Conservation (phyloP, 2,329 filamentous ascomycete genomes). For the Parasarocladium wereldwijsianum region DNA sequence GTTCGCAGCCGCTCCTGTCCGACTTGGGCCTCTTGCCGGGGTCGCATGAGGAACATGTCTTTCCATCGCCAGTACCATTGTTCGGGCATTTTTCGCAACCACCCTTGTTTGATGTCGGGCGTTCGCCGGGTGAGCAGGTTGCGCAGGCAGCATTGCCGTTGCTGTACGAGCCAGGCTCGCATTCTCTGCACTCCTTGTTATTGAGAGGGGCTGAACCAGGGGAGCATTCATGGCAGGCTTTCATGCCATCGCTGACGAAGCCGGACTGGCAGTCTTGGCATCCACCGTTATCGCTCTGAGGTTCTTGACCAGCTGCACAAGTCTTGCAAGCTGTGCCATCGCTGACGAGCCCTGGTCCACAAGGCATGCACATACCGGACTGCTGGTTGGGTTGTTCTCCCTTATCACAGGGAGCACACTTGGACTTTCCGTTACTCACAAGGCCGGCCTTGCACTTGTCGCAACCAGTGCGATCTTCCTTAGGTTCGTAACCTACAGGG, state of each 20-base stretch:
- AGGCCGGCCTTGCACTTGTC: conserved; percentile 1
- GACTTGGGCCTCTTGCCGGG: conserved; percentile 2
- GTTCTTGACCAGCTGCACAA: neutral
- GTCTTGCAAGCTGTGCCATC: conserved; percentile 3
- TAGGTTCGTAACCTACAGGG: neutral
- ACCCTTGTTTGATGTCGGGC: neutral
- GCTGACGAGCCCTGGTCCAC: conserved; percentile 1
- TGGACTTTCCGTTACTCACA: conserved; percentile 1
- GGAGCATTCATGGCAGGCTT: neutral
- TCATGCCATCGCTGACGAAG: neutral
- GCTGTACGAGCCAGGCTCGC: neutral
- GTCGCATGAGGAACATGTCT: neutral
- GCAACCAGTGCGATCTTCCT: conserved; percentile 1
- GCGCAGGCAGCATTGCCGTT: neutral
- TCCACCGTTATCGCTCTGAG: neutral
- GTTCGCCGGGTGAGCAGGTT: neutral
- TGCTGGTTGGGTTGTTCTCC: neutral
- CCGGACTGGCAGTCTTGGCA: conserved; percentile 1
- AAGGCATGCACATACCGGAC: neutral
- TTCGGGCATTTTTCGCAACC: neutral
- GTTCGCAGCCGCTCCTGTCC: conserved; percentile 1
- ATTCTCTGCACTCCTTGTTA: conserved; percentile 1
- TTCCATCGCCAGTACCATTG: conserved; percentile 1
- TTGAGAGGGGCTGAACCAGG: neutral
- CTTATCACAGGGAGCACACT: neutral